phyloP scores from a whole-genome alignment of 345 rosid species.

The Excoecaria cochinchinensis region DNA sequence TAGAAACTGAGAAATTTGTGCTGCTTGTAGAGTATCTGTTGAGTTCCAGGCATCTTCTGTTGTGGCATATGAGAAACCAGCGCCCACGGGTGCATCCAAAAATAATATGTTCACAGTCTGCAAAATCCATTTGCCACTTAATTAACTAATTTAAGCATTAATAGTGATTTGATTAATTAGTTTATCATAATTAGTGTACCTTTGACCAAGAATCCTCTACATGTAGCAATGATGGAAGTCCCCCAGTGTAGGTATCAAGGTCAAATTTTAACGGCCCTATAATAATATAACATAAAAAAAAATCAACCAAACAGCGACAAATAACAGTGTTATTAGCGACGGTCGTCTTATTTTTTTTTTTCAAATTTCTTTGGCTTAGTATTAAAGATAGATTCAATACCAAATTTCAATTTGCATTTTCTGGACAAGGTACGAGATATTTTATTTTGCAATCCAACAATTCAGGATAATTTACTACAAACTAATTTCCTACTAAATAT shows the following conservation, averaged over 20 bases:
- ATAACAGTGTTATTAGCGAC: too few species aligned
- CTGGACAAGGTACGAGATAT: too few species aligned
- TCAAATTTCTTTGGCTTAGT: too few species aligned
- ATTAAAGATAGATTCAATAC: too few species aligned
- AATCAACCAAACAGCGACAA: too few species aligned
- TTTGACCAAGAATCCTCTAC: conserved; percentile 33
- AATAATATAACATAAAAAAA: not conserved
- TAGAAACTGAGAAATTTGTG: conserved; percentile 25
- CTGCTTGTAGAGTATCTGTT: conserved; percentile 28
- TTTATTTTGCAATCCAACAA: too few species aligned
- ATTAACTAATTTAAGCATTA: not conserved
- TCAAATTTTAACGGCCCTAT: conserved; percentile 38
- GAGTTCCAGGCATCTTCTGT: conserved; percentile 21
- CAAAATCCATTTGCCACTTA: not conserved
- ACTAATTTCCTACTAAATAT: too few species aligned
- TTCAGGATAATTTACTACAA: too few species aligned
- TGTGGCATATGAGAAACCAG: conserved; percentile 35
- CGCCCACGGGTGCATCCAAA: conserved; percentile 36
- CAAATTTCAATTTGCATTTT: too few species aligned
- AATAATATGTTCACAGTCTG: conserved; percentile 26
- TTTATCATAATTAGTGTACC: conserved; percentile 9
- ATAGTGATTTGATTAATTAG: not conserved
- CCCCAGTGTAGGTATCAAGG: conserved; percentile 31
- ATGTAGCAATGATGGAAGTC: conserved; percentile 24
- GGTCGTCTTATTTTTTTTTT: too few species aligned